Percentiles rank a stretch among this genome's conserved stretches.
These are phyloP conservation scores for Leptographium galeiforme DNA, from an alignment of 2,329 filamentous ascomycete genomes.

Conservation along the genomic window DNA sequence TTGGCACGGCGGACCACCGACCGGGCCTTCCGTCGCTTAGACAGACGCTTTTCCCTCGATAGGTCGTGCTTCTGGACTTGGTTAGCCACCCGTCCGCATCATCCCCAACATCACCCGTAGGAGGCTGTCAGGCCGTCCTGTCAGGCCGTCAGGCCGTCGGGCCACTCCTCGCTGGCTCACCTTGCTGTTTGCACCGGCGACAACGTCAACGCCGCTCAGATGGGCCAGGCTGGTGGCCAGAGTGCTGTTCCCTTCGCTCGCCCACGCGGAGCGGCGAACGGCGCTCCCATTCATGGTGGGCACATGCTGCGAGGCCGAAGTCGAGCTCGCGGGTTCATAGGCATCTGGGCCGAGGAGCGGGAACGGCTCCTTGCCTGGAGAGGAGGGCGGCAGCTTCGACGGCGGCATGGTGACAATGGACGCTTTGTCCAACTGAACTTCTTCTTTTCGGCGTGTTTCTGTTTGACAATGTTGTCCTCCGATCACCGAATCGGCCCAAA, in stretches of 20 bases:
- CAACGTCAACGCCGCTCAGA: slow-evolving; percentile 16
- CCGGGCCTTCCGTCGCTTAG: slow-evolving; percentile 42
- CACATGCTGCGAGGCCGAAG: slow-evolving; percentile 19
- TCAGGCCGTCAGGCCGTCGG: no score
- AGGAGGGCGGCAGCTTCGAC: background rate
- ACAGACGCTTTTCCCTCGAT: slow-evolving; percentile 26
- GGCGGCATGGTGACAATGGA: background rate
- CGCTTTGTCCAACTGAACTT: background rate
- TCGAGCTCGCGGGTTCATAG: slow-evolving; percentile 24
- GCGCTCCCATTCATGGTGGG: slow-evolving; percentile 8
- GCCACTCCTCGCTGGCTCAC: background rate
- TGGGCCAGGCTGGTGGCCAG: slow-evolving; percentile 38
- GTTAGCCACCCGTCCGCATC: background rate
- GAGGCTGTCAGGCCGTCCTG: background rate
- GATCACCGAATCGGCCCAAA: background rate
- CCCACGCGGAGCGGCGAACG: slow-evolving; percentile 39
- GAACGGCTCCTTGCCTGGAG: slow-evolving; percentile 36
- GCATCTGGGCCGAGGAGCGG: slow-evolving; percentile 30
- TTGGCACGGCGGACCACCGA: slow-evolving; percentile 40
- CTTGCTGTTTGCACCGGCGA: slow-evolving; percentile 4
- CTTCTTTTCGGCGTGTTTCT: background rate
- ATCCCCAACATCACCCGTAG: no score
- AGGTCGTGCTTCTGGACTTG: slow-evolving; percentile 4
- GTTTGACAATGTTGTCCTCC: no score
- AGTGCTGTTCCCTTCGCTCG: slow-evolving; percentile 38